A percentile compares a stretch with the other conserved stretches of the same genome.
Conservation (phyloP, 345 rosid genomes). For the Eucalyptus regnans region DNA sequence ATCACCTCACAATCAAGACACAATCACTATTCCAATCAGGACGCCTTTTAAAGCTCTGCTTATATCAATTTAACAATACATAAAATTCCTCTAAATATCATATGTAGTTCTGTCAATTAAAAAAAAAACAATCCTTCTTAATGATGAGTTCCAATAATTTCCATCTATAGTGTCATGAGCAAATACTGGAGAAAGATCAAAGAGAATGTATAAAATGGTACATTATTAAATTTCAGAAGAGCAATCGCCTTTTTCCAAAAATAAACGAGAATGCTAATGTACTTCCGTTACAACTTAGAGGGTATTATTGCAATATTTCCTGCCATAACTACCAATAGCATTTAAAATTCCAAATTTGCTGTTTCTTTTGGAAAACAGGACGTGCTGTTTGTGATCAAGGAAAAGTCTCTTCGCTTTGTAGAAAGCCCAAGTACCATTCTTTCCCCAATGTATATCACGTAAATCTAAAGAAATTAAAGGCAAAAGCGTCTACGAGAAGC, state of each 20-base stretch:
- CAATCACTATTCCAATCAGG: not conserved
- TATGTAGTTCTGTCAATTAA: not conserved
- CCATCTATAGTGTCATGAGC: not conserved
- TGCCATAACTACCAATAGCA: not conserved
- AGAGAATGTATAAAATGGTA: not conserved
- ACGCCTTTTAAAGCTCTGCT: not conserved
- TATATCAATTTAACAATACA: not conserved
- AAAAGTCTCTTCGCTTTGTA: not conserved
- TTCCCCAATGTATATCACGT: not conserved
- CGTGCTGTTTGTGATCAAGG: not conserved
- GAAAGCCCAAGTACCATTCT: not conserved
- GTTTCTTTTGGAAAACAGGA: not conserved
- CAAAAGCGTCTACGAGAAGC: not conserved
- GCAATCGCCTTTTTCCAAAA: not conserved
- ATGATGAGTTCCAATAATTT: not conserved
- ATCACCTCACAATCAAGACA: not conserved
- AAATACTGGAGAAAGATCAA: not conserved
- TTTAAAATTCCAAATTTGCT: not conserved
- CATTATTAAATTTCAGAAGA: not conserved
- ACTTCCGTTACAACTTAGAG: not conserved
- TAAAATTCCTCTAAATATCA: not conserved
- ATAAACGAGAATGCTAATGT: not conserved
- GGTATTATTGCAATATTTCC: not conserved
- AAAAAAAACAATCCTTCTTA: not conserved
- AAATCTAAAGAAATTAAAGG: not conserved